phyloP scores from a whole-genome alignment of 2,329 filamentous ascomycete species.

The Elsinoe arachidis region DNA sequence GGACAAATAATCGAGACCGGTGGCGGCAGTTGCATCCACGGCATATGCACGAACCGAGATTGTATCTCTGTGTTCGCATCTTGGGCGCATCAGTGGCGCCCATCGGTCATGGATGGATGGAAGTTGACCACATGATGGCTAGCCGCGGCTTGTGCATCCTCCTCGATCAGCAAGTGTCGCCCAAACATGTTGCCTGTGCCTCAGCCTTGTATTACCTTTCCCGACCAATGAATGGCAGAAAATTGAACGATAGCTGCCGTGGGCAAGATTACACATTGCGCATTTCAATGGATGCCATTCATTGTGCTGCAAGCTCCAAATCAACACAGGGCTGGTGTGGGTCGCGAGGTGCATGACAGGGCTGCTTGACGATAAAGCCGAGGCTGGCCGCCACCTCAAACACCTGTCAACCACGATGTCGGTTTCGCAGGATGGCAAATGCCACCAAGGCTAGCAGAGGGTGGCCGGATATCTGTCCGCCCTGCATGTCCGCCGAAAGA shows the following conservation, averaged over 20 bases:
- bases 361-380: not conserved
- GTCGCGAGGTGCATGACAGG: not conserved
- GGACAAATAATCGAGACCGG: no score
- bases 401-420: not conserved
- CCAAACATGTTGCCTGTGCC: not conserved
- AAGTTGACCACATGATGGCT: not conserved
- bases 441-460: not conserved
- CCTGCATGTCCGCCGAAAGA: not conserved
- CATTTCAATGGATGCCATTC: no score
- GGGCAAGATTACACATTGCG: no score
- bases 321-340: not conserved
- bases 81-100: not conserved
- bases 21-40: not conserved
- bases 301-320: not conserved
- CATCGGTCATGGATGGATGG: not conserved
- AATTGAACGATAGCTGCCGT: no score
- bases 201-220: no score
- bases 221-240: no score
- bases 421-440: not conserved
- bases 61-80: no score
- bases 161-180: not conserved
- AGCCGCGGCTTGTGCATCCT: not conserved
- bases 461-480: not conserved
- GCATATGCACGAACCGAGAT: not conserved
- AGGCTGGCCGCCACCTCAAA: not conserved